A percentile compares a stretch with the other conserved stretches of the same genome.
Conservation (phyloP, 2,329 filamentous ascomycete species). For the Fusarium sterilihyphosum region DNA sequence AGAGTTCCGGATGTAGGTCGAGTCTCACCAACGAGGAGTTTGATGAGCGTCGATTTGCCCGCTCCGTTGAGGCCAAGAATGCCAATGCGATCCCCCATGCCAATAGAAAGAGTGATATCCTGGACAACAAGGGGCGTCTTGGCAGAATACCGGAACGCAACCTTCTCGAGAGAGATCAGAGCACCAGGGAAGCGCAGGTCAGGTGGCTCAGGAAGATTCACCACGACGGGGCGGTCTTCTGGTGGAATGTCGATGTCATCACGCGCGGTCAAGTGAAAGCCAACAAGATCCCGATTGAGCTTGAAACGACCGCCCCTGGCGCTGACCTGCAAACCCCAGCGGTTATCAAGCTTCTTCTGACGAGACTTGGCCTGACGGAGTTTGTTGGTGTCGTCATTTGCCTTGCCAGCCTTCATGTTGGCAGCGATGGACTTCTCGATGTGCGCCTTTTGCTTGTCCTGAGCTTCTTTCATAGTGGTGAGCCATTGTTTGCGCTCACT, state of each 20-base stretch:
- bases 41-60: conserved; percentile 83
- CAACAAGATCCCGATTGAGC: conserved; percentile 76
- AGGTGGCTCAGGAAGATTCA: conserved; percentile 69
- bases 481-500: conserved; percentile 75
- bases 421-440: conserved; percentile 81
- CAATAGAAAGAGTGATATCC: conserved; percentile 73
- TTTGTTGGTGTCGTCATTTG: conserved; percentile 84
- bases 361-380: conserved; percentile 85
- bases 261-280: conserved; percentile 67
- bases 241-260: conserved; percentile 77
- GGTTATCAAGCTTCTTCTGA: conserved; percentile 85
- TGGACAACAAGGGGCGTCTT: conserved; percentile 59
- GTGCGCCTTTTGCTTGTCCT: conserved; percentile 82
- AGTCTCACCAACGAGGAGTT: conserved; percentile 70
- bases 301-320: conserved; percentile 81
- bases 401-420: conserved; percentile 79
- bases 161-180: conserved; percentile 76
- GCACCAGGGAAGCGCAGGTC: conserved; percentile 80
- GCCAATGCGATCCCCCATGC: conserved; percentile 78
- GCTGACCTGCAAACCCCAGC: conserved; percentile 79
- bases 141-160: conserved; percentile 70
- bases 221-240: conserved; percentile 67
- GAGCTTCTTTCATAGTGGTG: conserved; percentile 80
- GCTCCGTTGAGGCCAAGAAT: conserved; percentile 82
- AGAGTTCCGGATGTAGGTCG: conserved; percentile 70